Evolutionary conservation across 2,329 filamentous ascomycete genomes (phyloP), one percentile per base, ranked within the genome.

Genomic region (Phaeomoniella chlamydospora): DNA sequence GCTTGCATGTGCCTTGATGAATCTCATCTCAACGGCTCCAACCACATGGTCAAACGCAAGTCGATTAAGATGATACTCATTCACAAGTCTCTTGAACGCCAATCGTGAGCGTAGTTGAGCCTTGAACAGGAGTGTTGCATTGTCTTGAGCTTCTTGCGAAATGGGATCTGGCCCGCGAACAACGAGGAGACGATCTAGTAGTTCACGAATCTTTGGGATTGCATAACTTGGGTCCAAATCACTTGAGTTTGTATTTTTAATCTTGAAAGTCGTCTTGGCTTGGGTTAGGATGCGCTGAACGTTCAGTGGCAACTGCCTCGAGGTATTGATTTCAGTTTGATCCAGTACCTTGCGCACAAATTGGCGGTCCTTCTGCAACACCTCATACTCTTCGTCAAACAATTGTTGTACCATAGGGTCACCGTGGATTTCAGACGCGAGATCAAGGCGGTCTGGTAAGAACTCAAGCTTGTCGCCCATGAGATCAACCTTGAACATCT

Each of bases 11-110:
- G 88, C 75, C 49, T 81, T 79, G 22, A 82, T 74, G 72, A 93
- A 98, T 42, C 86, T 76, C 52, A 74, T 86, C 61, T 93, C 83
- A 29, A 98, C 67, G 48, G 94, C 87, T 45, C 90, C 90, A 29
- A 98, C 59, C 33, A 98, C 76, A 53, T 94, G 87, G 42, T 90
- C 80, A 51, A 98, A 88, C 2, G 90, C 88, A 43, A 94, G 71
- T 58, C 85, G 90, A 63, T 84, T 93, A 46, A 98, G 63, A 10
- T 79, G 80, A 52, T 94, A 79, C 46, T 86, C 73, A 37, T 84
- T 78, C 32, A 93, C 87, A 41, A 99, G 68, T 41, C 86, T 80
- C 63, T 94, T 94, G 73, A 86, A 98, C 0, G 90, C 83, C 38
- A 98, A 68, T 36, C 84, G 77, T 19, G 87, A 93, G 34, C 90